Conservation (phyloP, 2,329 filamentous ascomycete species). For the Metarhizium rileyi region DNA sequence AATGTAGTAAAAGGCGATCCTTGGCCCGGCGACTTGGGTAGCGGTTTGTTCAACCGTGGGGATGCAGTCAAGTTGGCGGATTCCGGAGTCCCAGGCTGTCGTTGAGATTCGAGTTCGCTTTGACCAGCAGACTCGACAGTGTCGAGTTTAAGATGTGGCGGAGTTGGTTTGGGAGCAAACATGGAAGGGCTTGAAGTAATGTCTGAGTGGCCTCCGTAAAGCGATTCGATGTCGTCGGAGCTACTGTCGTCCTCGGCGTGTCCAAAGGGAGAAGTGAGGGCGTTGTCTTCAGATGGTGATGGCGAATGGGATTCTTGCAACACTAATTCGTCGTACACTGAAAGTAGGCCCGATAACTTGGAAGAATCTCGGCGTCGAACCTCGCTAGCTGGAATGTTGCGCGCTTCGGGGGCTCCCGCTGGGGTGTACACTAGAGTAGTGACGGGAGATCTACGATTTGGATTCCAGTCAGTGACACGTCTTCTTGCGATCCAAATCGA, state of each 20-base stretch:
- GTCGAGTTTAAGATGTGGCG: conserved; percentile 43
- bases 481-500: background rate
- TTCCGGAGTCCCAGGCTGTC: conserved; percentile 17
- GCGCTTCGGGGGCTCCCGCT: conserved; percentile 16
- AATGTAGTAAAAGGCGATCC: conserved; percentile 39
- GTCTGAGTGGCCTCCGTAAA: conserved; percentile 27
- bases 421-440: conserved; percentile 14
- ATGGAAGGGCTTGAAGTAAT: conserved; percentile 35
- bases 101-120: conserved; percentile 16
- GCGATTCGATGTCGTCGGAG: conserved; percentile 17
- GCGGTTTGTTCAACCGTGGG: conserved; percentile 41
- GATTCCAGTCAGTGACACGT: conserved; percentile 18
- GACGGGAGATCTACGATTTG: conserved; percentile 14
- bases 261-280: conserved; percentile 16
- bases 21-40: conserved; percentile 43
- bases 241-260: conserved; percentile 17
- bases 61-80: conserved; percentile 17
- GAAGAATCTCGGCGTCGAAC: conserved; percentile 33
- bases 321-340: conserved; percentile 34
- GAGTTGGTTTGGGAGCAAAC: conserved; percentile 38
- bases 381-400: conserved; percentile 30
- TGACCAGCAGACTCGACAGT: conserved; percentile 24
- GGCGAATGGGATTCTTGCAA: conserved; percentile 23
- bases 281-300: conserved; percentile 13
- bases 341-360: conserved; percentile 29